Percentiles rank a stretch among this genome's conserved stretches.
Conservation (phyloP, 768 basidiomycete genomes). For the Serendipita sp. region DNA sequence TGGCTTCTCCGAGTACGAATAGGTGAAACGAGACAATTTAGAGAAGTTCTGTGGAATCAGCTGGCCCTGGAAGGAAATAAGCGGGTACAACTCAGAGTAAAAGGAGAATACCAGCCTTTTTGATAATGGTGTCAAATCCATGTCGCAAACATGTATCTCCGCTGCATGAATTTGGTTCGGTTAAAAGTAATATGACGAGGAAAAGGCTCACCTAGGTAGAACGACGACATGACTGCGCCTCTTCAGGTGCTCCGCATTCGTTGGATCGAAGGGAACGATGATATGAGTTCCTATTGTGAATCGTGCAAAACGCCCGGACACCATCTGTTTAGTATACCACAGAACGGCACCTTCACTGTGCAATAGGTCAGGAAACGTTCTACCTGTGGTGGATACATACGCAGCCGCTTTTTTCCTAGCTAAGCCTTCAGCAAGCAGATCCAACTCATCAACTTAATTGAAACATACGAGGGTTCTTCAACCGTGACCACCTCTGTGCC, state of each 20-base stretch:
- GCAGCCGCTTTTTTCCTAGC: neutral
- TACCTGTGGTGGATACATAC: neutral
- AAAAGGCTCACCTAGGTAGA: neutral
- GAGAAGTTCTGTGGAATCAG: neutral
- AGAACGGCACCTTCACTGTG: neutral
- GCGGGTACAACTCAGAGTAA: neutral
- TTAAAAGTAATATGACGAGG: too few species aligned
- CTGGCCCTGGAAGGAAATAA: neutral
- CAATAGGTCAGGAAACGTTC: neutral
- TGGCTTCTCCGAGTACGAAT: neutral
- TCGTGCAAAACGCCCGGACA: neutral
- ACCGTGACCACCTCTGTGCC: neutral
- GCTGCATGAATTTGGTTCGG: too few species aligned
- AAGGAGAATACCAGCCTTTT: neutral
- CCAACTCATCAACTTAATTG: neutral
- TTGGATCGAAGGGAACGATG: neutral
- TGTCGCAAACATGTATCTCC: neutral
- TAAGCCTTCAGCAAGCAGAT: neutral
- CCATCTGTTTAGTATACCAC: conserved; percentile 4
- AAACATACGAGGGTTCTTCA: neutral
- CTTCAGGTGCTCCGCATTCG: neutral
- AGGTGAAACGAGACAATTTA: neutral
- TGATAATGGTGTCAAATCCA: neutral
- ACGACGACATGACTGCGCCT: neutral
- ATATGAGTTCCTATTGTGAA: neutral